Conservation (phyloP, 2,329 filamentous ascomycete species). For the Tolypocladium sp. region DNA sequence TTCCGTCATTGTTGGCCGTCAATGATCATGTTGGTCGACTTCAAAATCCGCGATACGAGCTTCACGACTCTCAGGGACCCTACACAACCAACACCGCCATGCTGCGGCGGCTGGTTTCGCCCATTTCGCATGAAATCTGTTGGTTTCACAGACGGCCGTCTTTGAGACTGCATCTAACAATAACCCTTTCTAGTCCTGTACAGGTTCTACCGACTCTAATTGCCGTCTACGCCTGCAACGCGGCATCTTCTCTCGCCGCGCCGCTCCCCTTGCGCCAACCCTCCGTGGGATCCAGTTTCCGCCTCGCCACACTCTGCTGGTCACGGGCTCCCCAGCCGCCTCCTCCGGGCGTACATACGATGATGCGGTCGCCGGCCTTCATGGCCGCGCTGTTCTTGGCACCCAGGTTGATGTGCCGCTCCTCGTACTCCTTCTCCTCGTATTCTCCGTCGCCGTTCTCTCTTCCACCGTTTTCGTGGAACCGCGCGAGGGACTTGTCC, state of each 20-base stretch:
- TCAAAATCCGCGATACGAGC: not conserved
- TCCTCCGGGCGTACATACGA: slow-evolving; percentile 69
- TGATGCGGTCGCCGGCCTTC: slow-evolving; percentile 68
- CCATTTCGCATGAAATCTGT: not conserved
- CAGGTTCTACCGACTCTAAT: not conserved
- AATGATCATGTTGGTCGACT: not conserved
- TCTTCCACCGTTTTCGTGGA: slow-evolving; percentile 20
- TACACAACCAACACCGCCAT: not conserved
- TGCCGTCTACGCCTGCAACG: slow-evolving; percentile 40
- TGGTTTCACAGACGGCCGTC: not conserved
- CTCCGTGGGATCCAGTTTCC: slow-evolving; percentile 43
- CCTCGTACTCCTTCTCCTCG: slow-evolving; percentile 38
- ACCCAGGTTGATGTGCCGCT: slow-evolving; percentile 61
- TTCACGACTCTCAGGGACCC: not conserved
- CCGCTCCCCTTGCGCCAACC: slow-evolving; percentile 48
- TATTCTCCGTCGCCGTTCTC: slow-evolving; percentile 13
- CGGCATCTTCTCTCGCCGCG: slow-evolving; percentile 45
- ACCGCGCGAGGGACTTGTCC: slow-evolving; percentile 31
- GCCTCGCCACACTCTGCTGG: slow-evolving; percentile 41
- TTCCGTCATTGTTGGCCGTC: not conserved
- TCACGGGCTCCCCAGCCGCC: slow-evolving; percentile 64
- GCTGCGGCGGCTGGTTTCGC: not conserved
- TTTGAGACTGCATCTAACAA: not conserved
- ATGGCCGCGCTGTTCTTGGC: slow-evolving; percentile 74
- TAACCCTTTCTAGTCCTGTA: no score